These are phyloP conservation scores for Trichopus zeylanicus DNA, from an alignment of 116 monocot genomes.

Conservation along the genomic window DNA sequence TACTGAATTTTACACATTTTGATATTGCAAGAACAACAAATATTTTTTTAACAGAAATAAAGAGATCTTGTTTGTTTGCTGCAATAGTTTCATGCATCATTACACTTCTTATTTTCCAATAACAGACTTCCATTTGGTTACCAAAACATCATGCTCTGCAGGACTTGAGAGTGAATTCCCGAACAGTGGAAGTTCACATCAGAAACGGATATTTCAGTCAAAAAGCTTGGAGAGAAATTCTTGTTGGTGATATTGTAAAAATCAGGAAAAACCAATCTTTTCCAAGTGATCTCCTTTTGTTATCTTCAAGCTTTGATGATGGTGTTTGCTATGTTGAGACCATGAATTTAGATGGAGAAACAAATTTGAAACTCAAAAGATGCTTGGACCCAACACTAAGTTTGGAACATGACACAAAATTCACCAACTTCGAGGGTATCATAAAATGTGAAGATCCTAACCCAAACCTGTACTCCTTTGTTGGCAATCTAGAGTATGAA, in stretches of 20 bases:
- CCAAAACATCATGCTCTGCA: conserved; percentile 2
- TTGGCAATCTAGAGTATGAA: conserved; percentile 18
- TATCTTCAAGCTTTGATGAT: conserved; percentile 23
- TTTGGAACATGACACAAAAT: conserved; percentile 9
- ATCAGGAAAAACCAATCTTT: conserved; percentile 19
- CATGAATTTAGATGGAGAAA: conserved; percentile 28
- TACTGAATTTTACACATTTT: too few relatives aligned
- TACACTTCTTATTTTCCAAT: too few relatives aligned
- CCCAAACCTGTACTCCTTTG: conserved; percentile 18
- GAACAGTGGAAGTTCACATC: conserved; percentile 10
- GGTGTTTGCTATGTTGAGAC: conserved; percentile 27
- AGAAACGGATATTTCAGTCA: conserved; percentile 9
- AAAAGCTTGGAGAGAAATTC: conserved; percentile 18
- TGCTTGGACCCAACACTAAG: conserved; percentile 12
- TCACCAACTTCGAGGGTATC: conserved; percentile 11
- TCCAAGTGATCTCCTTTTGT: conserved; percentile 18
- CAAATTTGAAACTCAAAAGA: conserved; percentile 22
- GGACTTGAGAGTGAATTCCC: conserved; percentile 19
- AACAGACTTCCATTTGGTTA: background rate
- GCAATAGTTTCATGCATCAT: too few relatives aligned
- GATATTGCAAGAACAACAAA: too few relatives aligned
- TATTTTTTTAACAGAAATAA: too few relatives aligned
- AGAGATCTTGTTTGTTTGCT: too few relatives aligned
- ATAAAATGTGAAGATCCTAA: conserved; percentile 24
- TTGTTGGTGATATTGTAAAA: conserved; percentile 19